Conservation (phyloP, 208 protist genomes). For the Trichomonas gallinae region DNA sequence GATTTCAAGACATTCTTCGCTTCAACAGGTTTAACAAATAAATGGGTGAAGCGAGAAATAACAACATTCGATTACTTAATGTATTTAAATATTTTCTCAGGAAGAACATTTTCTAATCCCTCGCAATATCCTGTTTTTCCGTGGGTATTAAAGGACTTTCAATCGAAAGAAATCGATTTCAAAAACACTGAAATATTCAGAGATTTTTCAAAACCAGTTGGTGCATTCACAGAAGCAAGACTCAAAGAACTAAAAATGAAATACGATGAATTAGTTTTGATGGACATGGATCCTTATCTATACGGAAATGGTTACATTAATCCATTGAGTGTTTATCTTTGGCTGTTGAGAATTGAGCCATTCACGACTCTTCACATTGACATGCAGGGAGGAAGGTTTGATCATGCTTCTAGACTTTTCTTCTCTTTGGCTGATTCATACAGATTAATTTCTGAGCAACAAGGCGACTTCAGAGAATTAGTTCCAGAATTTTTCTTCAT, state of each 20-base stretch:
- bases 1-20: background rate
- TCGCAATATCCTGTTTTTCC: conserved; percentile 58
- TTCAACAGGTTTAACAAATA: background rate
- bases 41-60: background rate
- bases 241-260: background rate
- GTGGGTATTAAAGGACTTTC: background rate
- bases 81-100: conserved; percentile 82
- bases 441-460: background rate
- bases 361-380: background rate
- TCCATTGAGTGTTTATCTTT: background rate
- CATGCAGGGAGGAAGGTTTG: background rate
- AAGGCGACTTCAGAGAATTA: conserved; percentile 31
- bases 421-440: background rate
- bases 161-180: background rate
- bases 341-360: background rate
- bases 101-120: conserved; percentile 82
- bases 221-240: background rate
- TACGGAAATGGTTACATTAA: background rate
- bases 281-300: background rate
- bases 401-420: background rate
- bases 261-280: background rate
- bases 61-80: conserved; percentile 95
- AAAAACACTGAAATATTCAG: background rate
- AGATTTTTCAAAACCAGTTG: background rate
- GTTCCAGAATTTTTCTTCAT: conserved; percentile 53